phyloP scores from a whole-genome alignment of 2,329 filamentous ascomycete species.

The Podosphaera fusca region DNA sequence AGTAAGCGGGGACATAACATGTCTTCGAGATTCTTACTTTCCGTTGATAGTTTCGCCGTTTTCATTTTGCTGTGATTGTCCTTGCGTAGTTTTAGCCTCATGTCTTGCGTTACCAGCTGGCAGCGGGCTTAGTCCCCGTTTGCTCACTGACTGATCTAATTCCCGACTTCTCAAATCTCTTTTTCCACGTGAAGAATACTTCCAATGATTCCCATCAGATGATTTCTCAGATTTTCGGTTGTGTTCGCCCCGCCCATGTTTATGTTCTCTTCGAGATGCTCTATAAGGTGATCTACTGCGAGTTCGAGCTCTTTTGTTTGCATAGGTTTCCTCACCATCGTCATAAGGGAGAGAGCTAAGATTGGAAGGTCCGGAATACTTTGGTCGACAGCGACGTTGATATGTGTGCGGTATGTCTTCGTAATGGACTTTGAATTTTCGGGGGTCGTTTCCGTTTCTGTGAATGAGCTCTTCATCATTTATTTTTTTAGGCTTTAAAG shows the following conservation, averaged over 20 bases:
- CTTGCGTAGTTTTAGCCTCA: conserved; percentile 46
- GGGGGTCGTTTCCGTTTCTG: conserved; percentile 26
- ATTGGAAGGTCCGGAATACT: conserved; percentile 27
- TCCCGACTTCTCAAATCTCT: conserved; percentile 24
- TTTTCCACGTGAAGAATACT: conserved; percentile 12
- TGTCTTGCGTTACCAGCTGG: conserved; percentile 33
- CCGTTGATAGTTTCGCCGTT: conserved; percentile 12
- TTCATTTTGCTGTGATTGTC: conserved; percentile 29
- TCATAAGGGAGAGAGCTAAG: conserved; percentile 20
- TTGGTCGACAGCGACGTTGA: conserved; percentile 23
- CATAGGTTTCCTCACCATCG: conserved; percentile 23
- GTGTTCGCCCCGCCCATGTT: conserved; percentile 7
- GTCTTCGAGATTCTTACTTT: conserved; percentile 16
- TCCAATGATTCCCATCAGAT: conserved; percentile 6
- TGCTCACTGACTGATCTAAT: conserved; percentile 37
- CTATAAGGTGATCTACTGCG: conserved; percentile 25
- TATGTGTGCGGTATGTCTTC: conserved; percentile 28
- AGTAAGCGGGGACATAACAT: not conserved
- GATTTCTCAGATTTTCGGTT: conserved; percentile 8
- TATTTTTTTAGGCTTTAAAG: conserved; percentile 40
- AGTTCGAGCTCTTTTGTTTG: conserved; percentile 31
- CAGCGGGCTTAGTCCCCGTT: conserved; percentile 35
- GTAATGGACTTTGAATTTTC: conserved; percentile 38
- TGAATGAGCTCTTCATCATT: conserved; percentile 36
- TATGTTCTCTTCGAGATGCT: conserved; percentile 15